A percentile compares a stretch with the other conserved stretches of the same genome.
Evolutionary conservation across 83 land plant genomes (phyloP).

Genomic region (Thuja plicata): DNA sequence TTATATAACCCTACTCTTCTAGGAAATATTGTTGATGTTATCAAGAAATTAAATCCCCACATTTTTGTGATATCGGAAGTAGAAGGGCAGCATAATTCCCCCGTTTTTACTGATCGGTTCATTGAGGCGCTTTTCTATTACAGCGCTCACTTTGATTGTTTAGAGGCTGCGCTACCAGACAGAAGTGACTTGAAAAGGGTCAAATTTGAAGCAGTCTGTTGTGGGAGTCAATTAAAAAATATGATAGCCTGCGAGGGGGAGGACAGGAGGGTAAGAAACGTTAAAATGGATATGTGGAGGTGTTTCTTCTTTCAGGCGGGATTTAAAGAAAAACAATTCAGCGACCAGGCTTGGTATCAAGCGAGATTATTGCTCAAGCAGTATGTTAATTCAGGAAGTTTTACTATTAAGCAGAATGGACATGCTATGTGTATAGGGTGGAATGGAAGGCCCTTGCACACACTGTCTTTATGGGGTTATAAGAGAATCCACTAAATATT

Average conservation of each 20-base stretch:
- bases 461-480: constrained; percentile 21
- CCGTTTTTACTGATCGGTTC: constrained; percentile 21
- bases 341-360: constrained; percentile 18
- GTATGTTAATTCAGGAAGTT: constrained; percentile 4
- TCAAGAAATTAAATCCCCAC: constrained; percentile 18
- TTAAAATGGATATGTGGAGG: no score
- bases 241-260: no score
- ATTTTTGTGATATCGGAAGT: constrained; percentile 23
- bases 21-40: constrained; percentile 16
- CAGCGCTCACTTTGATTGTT: constrained; percentile 16
- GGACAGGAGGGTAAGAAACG: no score
- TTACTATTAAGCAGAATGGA: constrained; percentile 19
- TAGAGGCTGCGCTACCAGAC: constrained; percentile 1
- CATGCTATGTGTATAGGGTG: constrained; percentile 24
- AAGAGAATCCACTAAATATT: no score
- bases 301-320: constrained; percentile 15
- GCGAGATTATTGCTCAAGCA: constrained; percentile 19
- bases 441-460: constrained; percentile 31
- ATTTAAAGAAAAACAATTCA: constrained; percentile 18
- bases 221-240: no score
- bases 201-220: neutral
- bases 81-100: constrained; percentile 23
- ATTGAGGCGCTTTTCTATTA: neutral
- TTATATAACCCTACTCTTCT: constrained; percentile 15
- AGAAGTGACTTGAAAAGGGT: neutral